These are phyloP conservation scores for Megacollybia marginata DNA, from an alignment of 768 basidiomycete species.

Conservation along the genomic window DNA sequence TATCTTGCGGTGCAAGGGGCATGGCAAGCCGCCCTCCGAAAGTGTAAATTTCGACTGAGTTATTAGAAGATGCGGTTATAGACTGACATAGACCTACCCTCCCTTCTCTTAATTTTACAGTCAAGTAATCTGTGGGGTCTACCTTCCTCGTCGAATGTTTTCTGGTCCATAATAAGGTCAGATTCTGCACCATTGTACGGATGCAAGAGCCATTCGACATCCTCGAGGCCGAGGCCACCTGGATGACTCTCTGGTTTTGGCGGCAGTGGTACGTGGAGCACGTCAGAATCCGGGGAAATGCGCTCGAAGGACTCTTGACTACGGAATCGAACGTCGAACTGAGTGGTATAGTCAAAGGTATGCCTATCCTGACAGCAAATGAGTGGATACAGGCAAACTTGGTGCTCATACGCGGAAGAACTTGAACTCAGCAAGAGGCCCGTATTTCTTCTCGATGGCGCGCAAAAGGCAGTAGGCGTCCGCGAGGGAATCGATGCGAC, in stretches of 20 bases:
- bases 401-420: not conserved
- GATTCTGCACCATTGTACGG: not conserved
- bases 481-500: not conserved
- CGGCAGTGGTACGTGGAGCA: not conserved
- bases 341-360: not conserved
- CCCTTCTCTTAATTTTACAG: not conserved
- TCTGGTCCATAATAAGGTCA: not conserved
- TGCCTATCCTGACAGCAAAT: not conserved
- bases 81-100: not conserved
- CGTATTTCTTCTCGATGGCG: not conserved
- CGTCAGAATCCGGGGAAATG: not conserved
- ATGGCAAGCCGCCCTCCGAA: too few relatives aligned
- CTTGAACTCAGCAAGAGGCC: not conserved
- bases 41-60: too few relatives aligned
- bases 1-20: too few relatives aligned
- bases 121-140: not conserved
- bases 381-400: not conserved
- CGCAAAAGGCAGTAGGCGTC: not conserved
- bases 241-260: not conserved
- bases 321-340: not conserved
- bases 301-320: not conserved
- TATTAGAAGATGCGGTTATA: too few relatives aligned
- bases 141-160: not conserved
- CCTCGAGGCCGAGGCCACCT: not conserved
- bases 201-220: not conserved